Base-by-base conservation (phyloP, 2,329 filamentous ascomycete species). In the Taxawa tesnikishii region DNA sequence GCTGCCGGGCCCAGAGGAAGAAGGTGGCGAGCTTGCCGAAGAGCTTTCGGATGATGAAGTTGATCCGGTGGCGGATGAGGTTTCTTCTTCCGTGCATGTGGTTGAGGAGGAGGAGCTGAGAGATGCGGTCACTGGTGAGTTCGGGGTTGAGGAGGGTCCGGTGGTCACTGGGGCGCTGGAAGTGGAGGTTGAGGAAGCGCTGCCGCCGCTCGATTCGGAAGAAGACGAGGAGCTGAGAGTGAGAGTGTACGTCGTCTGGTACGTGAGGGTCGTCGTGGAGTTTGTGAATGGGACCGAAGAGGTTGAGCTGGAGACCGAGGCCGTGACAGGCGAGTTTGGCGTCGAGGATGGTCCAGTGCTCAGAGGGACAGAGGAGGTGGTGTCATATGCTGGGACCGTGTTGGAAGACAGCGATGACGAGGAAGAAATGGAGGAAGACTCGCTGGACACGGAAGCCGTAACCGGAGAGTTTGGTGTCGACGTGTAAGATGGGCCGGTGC, bases 121-220 rank as follows among this genome's bases (percentile, higher is more conserved):
- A 17, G 31, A 40, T 11, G 39, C 25, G 7, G 34, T 29, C 29
- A 40, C 29, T 28, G 48, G 43, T 26, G 43, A 43, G 19, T 44
- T 40, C 7, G 49, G 42, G 23, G 51, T 47, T 6, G 47, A 48
- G 24, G 57, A 29, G 54, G 51, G 16, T 53, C 58, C 24, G 55
- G 58, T 8, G 15, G 58, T 57, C 7, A 56, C 56, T 2, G 58
- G 57, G n/a, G 24, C 18, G 19, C 31, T 26, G 15, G 32, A 29
- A 27, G 28, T 28, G 13, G 24, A 24, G 6, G 30, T 38, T 5
- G 31, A 38, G 8, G 34, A 39, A 1, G 29, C 24, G 17, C 27
- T 33, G 29, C 33, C 26, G 18, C 6, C 18, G 28, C 23, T 9
- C 25, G 17, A 13, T 24, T 26, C 8, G 2, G 28, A 25, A 15